Evolutionary conservation across 2,329 filamentous ascomycete genomes (phyloP).

Genomic region (Fusarium chaquense): DNA sequence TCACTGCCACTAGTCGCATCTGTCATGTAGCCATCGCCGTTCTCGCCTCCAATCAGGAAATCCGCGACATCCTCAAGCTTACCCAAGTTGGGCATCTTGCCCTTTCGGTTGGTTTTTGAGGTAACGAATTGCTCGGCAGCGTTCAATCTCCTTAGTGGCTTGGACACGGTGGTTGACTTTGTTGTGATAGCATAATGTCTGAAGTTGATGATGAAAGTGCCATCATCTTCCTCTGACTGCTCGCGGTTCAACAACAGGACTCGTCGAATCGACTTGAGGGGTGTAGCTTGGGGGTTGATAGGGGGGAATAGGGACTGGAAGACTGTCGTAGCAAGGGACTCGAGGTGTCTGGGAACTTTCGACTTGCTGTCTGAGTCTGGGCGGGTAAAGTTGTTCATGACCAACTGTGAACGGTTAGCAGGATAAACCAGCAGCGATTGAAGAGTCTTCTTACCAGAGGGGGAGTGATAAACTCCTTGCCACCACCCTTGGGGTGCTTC

Average conservation of each 20-base stretch:
- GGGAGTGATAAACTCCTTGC: constrained; percentile 86
- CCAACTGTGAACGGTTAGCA: constrained; percentile 68
- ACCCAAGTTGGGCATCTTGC: constrained; percentile 84
- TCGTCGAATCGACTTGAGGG: constrained; percentile 90
- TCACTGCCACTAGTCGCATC: constrained; percentile 90
- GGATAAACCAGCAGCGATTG: neutral
- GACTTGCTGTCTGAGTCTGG: constrained; percentile 70
- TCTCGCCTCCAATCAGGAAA: constrained; percentile 87
- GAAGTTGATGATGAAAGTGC: constrained; percentile 85
- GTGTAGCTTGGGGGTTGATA: constrained; percentile 91
- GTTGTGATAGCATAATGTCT: constrained; percentile 97
- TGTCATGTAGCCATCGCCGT: constrained; percentile 83
- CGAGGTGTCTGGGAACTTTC: constrained; percentile 91
- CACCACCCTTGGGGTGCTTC: constrained; percentile 83
- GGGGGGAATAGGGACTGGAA: constrained; percentile 97
- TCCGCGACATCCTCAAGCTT: constrained; percentile 94
- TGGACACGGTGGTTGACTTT: constrained; percentile 85
- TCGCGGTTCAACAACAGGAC: constrained; percentile 93
- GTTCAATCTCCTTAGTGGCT: constrained; percentile 84
- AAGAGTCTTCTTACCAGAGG: constrained; percentile 71
- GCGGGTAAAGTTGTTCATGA: constrained; percentile 97
- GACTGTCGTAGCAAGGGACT: constrained; percentile 90
- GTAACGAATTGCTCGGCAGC: constrained; percentile 83
- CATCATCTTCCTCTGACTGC: constrained; percentile 67
- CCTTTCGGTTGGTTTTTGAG: constrained; percentile 71